Evolutionary conservation across 495 filamentous ascomycete species (phyloP), one percentile per base, ranked within the genome.

Genomic region (Tuber indicum): DNA sequence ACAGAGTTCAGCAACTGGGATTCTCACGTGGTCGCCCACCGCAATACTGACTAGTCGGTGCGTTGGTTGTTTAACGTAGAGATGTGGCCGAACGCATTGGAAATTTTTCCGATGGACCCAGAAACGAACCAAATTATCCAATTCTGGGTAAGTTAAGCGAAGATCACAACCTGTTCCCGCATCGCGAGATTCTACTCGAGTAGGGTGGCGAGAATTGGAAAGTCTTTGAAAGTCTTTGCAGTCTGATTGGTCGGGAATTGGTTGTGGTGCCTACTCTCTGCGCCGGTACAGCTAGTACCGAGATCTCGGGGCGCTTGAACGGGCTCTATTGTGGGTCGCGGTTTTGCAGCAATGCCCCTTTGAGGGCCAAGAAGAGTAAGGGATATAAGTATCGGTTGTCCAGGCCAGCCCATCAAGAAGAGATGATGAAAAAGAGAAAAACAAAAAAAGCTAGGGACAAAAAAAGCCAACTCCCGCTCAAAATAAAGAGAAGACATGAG

Each of bases 361-460:
- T 36, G n/a, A 36, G 58, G 14, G 58, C 12, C 3, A 66, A 8
- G 52, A 32, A 62, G 26, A 32, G 58, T 36, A 36, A 7, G 19
- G 16, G 58, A 36, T 36, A 66, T 16, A 58, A 14, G 32, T 52
- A 73, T 44, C 72, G 10, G 72, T 26, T 32, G 47, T 21, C 72
- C 72, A 44, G 47, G 47, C 72, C 47, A 32, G 43, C 43, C 41
- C 41, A 44, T 49, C 47, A 8, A 10, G 71, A 75, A 81, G 76
- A 75, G 58, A 75, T 71, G 79, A 83, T 79, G 43, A 52, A 82
- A 83, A 49, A 73, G 77, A 46, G 77, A 73, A 44, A 83, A 78
- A 78, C 39, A 41, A 41, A 84, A 83, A 83, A 81, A 85, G 83
- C n/a, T n/a, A 58, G 75, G 82, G 72, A 76, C 84, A 85, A 82